phyloP scores from a whole-genome alignment of 2,329 filamentous ascomycete species.

The Cladophialophora immunda region DNA sequence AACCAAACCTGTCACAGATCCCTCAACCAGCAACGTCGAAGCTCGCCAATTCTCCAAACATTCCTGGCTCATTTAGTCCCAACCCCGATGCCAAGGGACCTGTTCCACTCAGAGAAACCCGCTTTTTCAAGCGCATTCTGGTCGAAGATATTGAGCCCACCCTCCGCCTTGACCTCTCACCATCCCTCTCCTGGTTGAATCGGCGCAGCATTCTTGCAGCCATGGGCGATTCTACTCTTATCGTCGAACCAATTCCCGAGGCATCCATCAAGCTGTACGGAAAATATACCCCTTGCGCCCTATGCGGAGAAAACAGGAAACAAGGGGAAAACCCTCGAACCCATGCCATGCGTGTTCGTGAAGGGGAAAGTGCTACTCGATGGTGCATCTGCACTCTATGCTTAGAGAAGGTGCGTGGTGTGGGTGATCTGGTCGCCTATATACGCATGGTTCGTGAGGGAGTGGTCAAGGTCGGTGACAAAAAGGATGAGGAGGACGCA shows the following conservation, averaged over 20 bases:
- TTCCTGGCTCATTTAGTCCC: constrained; percentile 54
- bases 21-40: constrained; percentile 70
- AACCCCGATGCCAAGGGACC: constrained; percentile 45
- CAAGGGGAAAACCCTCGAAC: constrained; percentile 76
- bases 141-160: constrained; percentile 95
- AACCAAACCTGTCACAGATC: constrained; percentile 63
- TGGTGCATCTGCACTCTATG: constrained; percentile 93
- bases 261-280: constrained; percentile 53
- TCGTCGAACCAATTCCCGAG: constrained; percentile 85
- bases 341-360: constrained; percentile 88
- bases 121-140: constrained; percentile 90
- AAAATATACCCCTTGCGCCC: constrained; percentile 72
- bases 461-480: constrained; percentile 76
- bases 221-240: constrained; percentile 82
- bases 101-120: constrained; percentile 80
- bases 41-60: constrained; percentile 63
- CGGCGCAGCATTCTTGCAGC: constrained; percentile 83
- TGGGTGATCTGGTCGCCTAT: constrained; percentile 93
- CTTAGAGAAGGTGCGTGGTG: constrained; percentile 80
- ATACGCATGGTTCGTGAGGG: constrained; percentile 91
- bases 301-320: constrained; percentile 85
- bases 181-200: constrained; percentile 91
- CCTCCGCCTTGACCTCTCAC: constrained; percentile 84
- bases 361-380: constrained; percentile 83
- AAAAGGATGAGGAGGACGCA: constrained; percentile 83